These are phyloP conservation scores for Trichoderma semiorbis DNA, from an alignment of 2,329 filamentous ascomycete species.

Conservation along the genomic window DNA sequence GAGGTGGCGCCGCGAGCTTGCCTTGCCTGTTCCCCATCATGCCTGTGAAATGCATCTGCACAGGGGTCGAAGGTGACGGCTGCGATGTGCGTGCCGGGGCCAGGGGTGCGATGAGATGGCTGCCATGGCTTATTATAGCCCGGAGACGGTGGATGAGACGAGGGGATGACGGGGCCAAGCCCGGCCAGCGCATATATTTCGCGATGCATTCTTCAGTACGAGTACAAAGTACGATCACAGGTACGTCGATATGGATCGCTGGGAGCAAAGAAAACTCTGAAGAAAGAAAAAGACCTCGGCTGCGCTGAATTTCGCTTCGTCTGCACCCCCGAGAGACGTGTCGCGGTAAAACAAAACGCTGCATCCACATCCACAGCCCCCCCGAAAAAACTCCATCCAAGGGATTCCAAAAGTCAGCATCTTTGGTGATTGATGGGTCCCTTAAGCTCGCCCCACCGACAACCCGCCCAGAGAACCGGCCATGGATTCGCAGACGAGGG, in stretches of 20 bases:
- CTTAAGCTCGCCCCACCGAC: not conserved
- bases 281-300: not conserved
- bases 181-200: not conserved
- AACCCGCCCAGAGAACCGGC: not conserved
- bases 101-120: slow-evolving; percentile 16
- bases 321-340: not conserved
- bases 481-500: not conserved
- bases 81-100: slow-evolving; percentile 19
- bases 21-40: slow-evolving; percentile 11
- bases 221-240: not conserved
- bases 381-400: slow-evolving; percentile 5
- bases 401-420: not conserved
- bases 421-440: slow-evolving; percentile 13
- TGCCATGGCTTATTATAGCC: slow-evolving; percentile 17
- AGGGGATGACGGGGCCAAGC: slow-evolving; percentile 12
- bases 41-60: slow-evolving; percentile 18
- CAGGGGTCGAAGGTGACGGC: slow-evolving; percentile 19
- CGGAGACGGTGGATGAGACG: slow-evolving; percentile 7
- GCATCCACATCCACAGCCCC: slow-evolving; percentile 9
- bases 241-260: too few relatives aligned
- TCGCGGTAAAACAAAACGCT: not conserved
- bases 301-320: not conserved
- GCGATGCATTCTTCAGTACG: not conserved
- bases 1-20: slow-evolving; percentile 18
- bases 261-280: not conserved